Evolutionary conservation across 495 filamentous ascomycete genomes (phyloP), one percentile per base, ranked within the genome.

Genomic region (Aspergillus cavernicola): DNA sequence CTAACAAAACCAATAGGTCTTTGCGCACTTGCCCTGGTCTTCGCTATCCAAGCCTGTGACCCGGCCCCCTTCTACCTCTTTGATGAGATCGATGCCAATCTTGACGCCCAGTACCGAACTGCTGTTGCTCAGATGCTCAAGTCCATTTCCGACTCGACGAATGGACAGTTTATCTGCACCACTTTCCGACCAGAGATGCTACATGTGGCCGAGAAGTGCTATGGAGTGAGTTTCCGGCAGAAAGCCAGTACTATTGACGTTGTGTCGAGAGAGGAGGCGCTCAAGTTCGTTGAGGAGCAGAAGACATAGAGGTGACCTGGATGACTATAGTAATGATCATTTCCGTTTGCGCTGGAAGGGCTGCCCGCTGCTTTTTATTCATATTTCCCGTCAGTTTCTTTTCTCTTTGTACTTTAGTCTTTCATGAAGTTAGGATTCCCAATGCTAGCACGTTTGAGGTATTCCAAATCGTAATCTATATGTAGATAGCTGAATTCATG

Each of bases 61-160:
- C 93, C 95, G 6, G 92, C 92, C 15, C 93, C 93, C 11, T 97
- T 99, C 75, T 96, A 97, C 70, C 89, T 99, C 56, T 99, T 99
- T 57, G 93, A 99, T 66, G 93, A 99, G 73, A 96, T 99, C 63
- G 93, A 99, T 67, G 93, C 93, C 65, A 97, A 97, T 66, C 81
- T 99, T 18, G 93, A 99, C 69, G 91, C 92, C 7, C 93, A 97
- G 71, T 98, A 98, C 75, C 84, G 93, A 32, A 96, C 92, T 3
- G 92, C 92, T 1, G 92, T 96, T 19, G 93, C 93, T 4, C 78
- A 86, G 55, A 89, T 97, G 78, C 77, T 98, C 15, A 74, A 88
- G 59, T 83, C 84, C 35, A 89, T 92, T 57, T 88, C 89, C 9
- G 76, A 75, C 50, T 66, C 71, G 24, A 76, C 73, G 9, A 75